phyloP scores from a whole-genome alignment of 306 rosid genomes.

The Casuarina equisetifolia region DNA sequence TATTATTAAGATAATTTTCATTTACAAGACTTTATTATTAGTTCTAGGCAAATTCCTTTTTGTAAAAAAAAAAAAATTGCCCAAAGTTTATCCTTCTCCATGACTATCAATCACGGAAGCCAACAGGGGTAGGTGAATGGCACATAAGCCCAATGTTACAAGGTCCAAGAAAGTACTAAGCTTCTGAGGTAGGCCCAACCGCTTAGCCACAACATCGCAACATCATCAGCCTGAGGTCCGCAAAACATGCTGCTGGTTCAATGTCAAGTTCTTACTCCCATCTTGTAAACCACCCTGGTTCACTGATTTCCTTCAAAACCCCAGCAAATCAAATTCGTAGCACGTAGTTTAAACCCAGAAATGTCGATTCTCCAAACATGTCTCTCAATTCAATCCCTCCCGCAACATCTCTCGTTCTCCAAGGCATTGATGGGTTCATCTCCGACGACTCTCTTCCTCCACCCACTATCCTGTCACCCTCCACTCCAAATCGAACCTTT shows the following conservation, averaged over 20 bases:
- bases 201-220: neutral
- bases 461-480: conserved; percentile 23
- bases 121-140: too few species aligned
- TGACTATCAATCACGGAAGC: too few species aligned
- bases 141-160: too few species aligned
- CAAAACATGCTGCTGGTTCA: neutral
- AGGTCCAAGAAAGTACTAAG: too few species aligned
- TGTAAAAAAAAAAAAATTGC: too few species aligned
- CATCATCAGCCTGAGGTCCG: neutral
- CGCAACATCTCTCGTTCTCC: conserved; percentile 37
- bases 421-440: conserved; percentile 31
- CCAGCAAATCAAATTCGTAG: neutral
- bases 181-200: neutral
- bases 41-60: too few species aligned
- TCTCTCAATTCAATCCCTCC: conserved; percentile 13
- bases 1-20: too few species aligned
- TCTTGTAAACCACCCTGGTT: neutral
- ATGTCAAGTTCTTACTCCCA: neutral
- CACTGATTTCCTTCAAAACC: neutral
- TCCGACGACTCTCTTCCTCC: conserved; percentile 38
- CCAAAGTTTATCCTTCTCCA: too few species aligned
- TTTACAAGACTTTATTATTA: too few species aligned
- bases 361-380: conserved; percentile 28
- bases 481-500: conserved; percentile 17
- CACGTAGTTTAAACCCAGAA: neutral